Evolutionary conservation across 2,329 filamentous ascomycete genomes (phyloP), one percentile per base, ranked within the genome.

Genomic region (Pseudophaeomoniella oleicola): DNA sequence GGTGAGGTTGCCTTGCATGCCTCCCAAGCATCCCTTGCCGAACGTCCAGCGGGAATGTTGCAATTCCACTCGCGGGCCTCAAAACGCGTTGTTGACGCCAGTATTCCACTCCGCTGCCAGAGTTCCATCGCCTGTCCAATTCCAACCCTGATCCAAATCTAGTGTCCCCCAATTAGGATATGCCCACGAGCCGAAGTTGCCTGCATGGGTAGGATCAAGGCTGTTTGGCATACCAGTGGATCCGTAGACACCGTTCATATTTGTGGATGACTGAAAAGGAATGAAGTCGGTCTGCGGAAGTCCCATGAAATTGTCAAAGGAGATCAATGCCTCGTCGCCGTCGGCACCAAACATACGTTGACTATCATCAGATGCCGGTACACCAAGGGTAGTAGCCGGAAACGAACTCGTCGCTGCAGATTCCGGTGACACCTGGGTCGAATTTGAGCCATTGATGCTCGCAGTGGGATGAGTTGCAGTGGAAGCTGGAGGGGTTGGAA

Each of bases 101-200:
- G n/a, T 9, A n/a, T 27, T 27, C 22, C 22, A 27, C n/a, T 27
- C 9, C 6, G 22, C 22, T 27, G 22, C 22, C 22, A 27, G 22
- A n/a, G 9, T 27, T 6, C 22, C 44, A 4, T 46, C 37, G 6
- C 53, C 50, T 35, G 52, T 50, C 57, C 57, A 60, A 40, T 59
- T 54, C 58, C 56, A 60, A 14, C 57, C 58, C 37, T 59, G 54
- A 38, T 59, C 57, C 17, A 60, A 44, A 36, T 56, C 54, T 10
- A 58, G 40, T 37, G 56, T 43, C 34, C 30, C 6, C 17, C 38
- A 16, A 33, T 33, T 29, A 36, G 39, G 19, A 38, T 35, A 19
- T 44, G 41, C 32, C 37, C 35, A 13, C 34, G 34, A 30, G 32
- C 33, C 11, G 16, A 16, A 32, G 17, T 38, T 27, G 35, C 39